A percentile compares a stretch with the other conserved stretches of the same genome.
Conservation (phyloP, 2,329 filamentous ascomycete species). For the Cladosporium colombiae region DNA sequence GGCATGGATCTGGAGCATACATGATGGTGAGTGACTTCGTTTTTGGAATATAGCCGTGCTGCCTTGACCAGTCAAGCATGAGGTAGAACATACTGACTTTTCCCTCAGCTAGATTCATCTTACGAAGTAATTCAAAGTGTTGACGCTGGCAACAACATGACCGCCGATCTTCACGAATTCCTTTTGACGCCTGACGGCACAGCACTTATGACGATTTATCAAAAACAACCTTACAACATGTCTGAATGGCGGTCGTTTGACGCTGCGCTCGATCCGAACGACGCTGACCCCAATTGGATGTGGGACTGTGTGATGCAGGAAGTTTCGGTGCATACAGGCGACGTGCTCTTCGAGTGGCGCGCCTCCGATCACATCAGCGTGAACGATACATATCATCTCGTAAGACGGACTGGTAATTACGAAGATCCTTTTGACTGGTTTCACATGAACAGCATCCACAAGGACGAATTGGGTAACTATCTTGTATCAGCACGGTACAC, state of each 20-base stretch:
- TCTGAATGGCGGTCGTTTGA: slow-evolving; percentile 28
- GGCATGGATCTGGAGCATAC: slow-evolving; percentile 32
- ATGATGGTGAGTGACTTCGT: slow-evolving; percentile 26
- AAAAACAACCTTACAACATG: slow-evolving; percentile 21
- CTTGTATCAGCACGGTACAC: slow-evolving; percentile 54
- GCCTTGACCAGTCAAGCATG: neutral
- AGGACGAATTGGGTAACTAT: slow-evolving; percentile 52
- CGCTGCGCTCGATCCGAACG: slow-evolving; percentile 36
- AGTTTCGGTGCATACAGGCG: slow-evolving; percentile 28
- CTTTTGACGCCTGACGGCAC: slow-evolving; percentile 43
- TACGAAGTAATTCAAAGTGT: slow-evolving; percentile 41
- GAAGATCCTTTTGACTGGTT: slow-evolving; percentile 51
- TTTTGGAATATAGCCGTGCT: neutral
- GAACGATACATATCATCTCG: slow-evolving; percentile 41
- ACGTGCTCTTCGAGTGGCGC: slow-evolving; percentile 21
- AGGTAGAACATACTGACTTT: slow-evolving; percentile 1
- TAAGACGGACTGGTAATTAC: slow-evolving; percentile 35
- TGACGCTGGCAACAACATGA: slow-evolving; percentile 38
- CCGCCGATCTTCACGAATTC: slow-evolving; percentile 47
- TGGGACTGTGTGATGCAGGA: slow-evolving; percentile 31
- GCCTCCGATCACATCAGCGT: slow-evolving; percentile 52
- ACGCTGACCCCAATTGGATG: slow-evolving; percentile 29
- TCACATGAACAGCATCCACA: slow-evolving; percentile 58
- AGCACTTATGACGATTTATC: slow-evolving; percentile 44
- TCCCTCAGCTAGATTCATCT: slow-evolving; percentile 26